Base-by-base conservation (phyloP, 768 basidiomycete genomes). In the Lentinula sp. region DNA sequence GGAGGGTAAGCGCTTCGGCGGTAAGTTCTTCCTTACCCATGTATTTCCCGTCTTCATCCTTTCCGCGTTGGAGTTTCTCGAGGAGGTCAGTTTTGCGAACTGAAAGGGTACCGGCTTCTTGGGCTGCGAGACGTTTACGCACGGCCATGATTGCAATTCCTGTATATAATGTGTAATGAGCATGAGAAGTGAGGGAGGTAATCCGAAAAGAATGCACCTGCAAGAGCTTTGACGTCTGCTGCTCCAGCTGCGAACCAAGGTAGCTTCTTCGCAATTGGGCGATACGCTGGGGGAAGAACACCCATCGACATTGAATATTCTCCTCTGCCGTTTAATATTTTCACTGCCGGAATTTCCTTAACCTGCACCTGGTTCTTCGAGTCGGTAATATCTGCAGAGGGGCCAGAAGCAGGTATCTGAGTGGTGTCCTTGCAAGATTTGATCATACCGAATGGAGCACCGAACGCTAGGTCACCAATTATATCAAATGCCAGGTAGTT, bases 391-490 rank as follows among this genome's bases (percentile, higher is more conserved):
- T 88, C 85, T 3, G 81, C 85, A 15, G 77, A 75, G 59, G 80
- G 65, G 23, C 82, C 82, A 43, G 81, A 77, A 18, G 79, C 78
- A 4, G 89, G 87, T 2, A 90, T 87, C 4, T 85, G 77, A 1
- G 89, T 91, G 8, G 83, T 78, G 67, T 95, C 92, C 57, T 84
- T 84, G 28, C 82, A 87, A 6, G 87, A 82, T 57, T 82, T 68
- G 62, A 95, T 77, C 93, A 96, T 96, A 16, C 92, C 92, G 66
- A 96, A 96, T 0, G 93, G 90, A 1, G 84, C 83, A 1, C 93
- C 93, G 66, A 95, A 95, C 0, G 91, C 89, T 13, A 94, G 81
- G 70, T 94, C 91, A 71, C 90, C 91, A 48, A 94, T 90, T 66
- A 93, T 91, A 71, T 83, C 82, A 64, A 84, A 84, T 4, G 79